A percentile compares a stretch with the other conserved stretches of the same genome.
phyloP scores from a whole-genome alignment of 140 eudicot genomes.

The Stevia rebaudiana region DNA sequence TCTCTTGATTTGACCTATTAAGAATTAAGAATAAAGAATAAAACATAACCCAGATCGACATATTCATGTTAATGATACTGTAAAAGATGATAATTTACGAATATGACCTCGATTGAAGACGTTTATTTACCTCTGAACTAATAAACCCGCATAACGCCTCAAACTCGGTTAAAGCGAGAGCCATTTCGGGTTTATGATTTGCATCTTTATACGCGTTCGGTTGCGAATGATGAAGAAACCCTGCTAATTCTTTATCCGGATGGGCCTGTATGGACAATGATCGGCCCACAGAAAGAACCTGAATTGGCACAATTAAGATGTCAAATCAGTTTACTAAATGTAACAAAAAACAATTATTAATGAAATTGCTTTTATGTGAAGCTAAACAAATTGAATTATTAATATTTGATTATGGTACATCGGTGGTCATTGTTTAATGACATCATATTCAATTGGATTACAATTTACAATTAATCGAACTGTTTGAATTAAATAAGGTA shows the following conservation, averaged over 20 bases:
- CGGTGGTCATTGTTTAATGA: neutral
- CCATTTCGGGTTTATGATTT: constrained; percentile 99
- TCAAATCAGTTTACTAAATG: neutral
- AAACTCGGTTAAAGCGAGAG: constrained; percentile 73
- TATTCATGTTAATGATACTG: no score
- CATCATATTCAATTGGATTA: neutral
- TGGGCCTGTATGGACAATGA: constrained; percentile 93
- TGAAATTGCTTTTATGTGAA: neutral
- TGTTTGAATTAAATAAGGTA: neutral
- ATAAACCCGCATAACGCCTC: constrained; percentile 92
- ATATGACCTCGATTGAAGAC: neutral
- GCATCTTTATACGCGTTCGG: constrained; percentile 74
- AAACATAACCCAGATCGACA: neutral
- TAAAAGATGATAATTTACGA: neutral
- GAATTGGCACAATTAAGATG: constrained; percentile 3
- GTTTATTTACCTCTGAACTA: constrained; percentile 52
- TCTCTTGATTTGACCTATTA: neutral
- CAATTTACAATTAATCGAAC: no score
- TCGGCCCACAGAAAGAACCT: constrained; percentile 87
- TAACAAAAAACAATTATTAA: neutral
- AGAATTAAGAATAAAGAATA: neutral
- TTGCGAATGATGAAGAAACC: constrained; percentile 46
- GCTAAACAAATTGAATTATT: neutral
- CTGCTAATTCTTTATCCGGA: constrained; percentile 78
- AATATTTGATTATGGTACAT: no score